Evolutionary conservation across 495 filamentous ascomycete genomes (phyloP).

Genomic region (Lasiosphaeris hirsuta): DNA sequence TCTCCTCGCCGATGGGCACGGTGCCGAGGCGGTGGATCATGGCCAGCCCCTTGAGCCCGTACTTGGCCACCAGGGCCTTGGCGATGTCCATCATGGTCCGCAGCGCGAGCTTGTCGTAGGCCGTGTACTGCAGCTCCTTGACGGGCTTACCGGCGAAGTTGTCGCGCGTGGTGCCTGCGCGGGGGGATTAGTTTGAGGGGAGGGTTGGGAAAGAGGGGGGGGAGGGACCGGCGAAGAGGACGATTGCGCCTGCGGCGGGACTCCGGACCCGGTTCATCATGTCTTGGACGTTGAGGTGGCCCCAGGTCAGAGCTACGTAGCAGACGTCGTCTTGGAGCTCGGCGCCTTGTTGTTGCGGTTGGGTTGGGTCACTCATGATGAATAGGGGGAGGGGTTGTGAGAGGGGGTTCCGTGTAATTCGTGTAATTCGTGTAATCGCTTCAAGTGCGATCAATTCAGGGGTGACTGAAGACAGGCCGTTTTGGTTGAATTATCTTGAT

Average conservation of each 20-base stretch:
- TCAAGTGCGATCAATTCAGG: too few species aligned
- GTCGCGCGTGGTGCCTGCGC: conserved; percentile 76
- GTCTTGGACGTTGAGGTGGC: conserved; percentile 54
- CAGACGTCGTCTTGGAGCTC: conserved; percentile 40
- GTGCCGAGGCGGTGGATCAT: conserved; percentile 84
- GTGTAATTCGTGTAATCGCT: too few species aligned
- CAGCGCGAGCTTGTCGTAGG: conserved; percentile 76
- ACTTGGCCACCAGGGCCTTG: conserved; percentile 49
- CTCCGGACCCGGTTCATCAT: conserved; percentile 68
- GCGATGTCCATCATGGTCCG: conserved; percentile 72
- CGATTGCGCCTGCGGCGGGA: conserved; percentile 80
- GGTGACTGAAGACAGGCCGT: too few species aligned
- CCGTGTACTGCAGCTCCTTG: conserved; percentile 71
- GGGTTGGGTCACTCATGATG: not conserved
- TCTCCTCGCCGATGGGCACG: conserved; percentile 86
- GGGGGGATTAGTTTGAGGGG: not conserved
- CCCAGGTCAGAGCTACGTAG: conserved; percentile 63
- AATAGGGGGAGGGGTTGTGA: not conserved
- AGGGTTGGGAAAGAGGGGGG: conserved; percentile 9
- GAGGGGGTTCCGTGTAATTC: too few species aligned
- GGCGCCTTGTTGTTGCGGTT: not conserved
- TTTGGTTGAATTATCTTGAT: too few species aligned
- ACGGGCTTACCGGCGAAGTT: conserved; percentile 75
- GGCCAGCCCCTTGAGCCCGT: conserved; percentile 64
- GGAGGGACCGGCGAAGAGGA: conserved; percentile 71